Evolutionary conservation across 306 rosid species (phyloP), one percentile per base, ranked within the genome.

Genomic region (Rosa rugosa): DNA sequence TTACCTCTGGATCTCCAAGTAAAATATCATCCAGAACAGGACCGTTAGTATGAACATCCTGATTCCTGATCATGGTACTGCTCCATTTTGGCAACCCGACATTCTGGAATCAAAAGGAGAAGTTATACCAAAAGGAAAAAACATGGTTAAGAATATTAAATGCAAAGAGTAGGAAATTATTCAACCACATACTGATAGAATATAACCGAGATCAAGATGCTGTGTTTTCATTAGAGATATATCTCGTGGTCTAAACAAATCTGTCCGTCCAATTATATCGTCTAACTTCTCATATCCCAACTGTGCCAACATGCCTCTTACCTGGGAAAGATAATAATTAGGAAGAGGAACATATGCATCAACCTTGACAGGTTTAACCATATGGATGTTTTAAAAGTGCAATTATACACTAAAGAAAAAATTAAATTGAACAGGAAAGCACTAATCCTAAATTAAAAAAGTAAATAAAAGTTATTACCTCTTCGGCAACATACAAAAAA

Each of bases 211-310:
- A 84, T 92, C 98, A 27, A 95, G 84, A 85, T 95, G 99, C 83
- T 95, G 99, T 59, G 99, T 95, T 87, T 95, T 95, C 92, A 90
- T 76, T 66, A 91, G 83, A 84, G 99, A 95, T 73, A 95, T 80
- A 85, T 95, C 99, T 77, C 98, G 91, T 47, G 91, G 92, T 77
- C 85, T 89, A 80, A 95, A 76, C 68, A 95, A 82, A 66, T 91
- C 92, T 57, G 97, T 86, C 76, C 91, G 86, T 70, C 99, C 99
- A 87, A 95, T 91, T 78, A 95, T 81, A 83, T 95, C 98, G 75
- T 95, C 99, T 78, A 95, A 86, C 84, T 90, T 95, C 87, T 95
- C 94, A 82, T 89, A 95, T 72, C 99, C 99, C 83, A 95, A 86
- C 81, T 91, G 99, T 49, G 98, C 98, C 89, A 95, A 79, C 79